A percentile compares a stretch with the other conserved stretches of the same genome.
These are phyloP conservation scores for Pseudevernia furfuracea DNA, from an alignment of 495 filamentous ascomycete genomes.

Conservation along the genomic window DNA sequence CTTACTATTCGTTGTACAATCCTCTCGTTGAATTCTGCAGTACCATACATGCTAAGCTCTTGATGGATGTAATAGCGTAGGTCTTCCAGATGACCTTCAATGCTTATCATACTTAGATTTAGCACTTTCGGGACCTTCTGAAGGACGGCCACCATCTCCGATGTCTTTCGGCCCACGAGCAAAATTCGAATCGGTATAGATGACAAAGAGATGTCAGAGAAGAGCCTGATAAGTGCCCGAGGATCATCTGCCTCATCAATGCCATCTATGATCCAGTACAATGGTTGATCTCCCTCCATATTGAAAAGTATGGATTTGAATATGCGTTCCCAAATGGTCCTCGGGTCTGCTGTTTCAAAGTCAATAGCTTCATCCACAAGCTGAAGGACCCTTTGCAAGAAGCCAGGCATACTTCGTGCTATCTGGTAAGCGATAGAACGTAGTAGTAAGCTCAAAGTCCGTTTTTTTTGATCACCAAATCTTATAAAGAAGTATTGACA, in stretches of 20 bases:
- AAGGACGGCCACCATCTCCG: slow-evolving; percentile 15
- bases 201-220: slow-evolving; percentile 18
- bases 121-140: slow-evolving; percentile 16
- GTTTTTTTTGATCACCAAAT: slow-evolving; percentile 30
- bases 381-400: slow-evolving; percentile 12
- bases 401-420: slow-evolving; percentile 13
- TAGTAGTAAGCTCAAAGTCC: slow-evolving; percentile 27
- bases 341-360: slow-evolving; percentile 26
- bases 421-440: slow-evolving; percentile 37
- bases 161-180: slow-evolving; percentile 25
- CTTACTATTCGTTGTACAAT: slow-evolving; percentile 21
- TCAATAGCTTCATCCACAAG: slow-evolving; percentile 13
- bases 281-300: background rate
- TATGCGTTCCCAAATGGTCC: slow-evolving; percentile 36
- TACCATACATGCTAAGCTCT: slow-evolving; percentile 23
- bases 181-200: slow-evolving; percentile 22
- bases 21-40: slow-evolving; percentile 13
- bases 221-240: slow-evolving; percentile 19
- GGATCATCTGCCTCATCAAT: slow-evolving; percentile 28
- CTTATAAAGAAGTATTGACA: slow-evolving; percentile 37
- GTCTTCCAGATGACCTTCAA: slow-evolving; percentile 20
- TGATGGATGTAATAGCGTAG: slow-evolving; percentile 20
- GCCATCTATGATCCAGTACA: slow-evolving; percentile 30
- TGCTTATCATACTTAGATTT: slow-evolving; percentile 7
- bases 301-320: slow-evolving; percentile 28